Percentiles rank a stretch among this genome's conserved stretches.
These are phyloP conservation scores for Cucurbita moschata DNA, from an alignment of 306 rosid species.

Conservation along the genomic window DNA sequence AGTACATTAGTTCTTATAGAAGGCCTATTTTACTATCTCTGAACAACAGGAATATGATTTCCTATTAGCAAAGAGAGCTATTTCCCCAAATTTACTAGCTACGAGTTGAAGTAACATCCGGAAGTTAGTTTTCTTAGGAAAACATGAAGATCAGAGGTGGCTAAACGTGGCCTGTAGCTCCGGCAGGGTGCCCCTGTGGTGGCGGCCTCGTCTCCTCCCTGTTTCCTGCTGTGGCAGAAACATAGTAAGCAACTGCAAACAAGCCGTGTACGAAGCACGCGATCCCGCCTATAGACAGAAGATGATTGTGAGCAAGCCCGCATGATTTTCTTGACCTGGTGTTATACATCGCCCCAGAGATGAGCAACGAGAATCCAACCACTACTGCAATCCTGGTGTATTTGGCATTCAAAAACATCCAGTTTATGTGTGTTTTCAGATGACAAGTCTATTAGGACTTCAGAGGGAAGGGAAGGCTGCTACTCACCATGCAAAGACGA, in stretches of 20 bases:
- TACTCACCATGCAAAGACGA: slow-evolving; percentile 48
- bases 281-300: slow-evolving; percentile 62
- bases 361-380: slow-evolving; percentile 35
- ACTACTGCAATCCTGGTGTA: slow-evolving; percentile 38
- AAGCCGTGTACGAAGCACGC: slow-evolving; percentile 65
- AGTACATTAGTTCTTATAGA: background rate
- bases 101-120: background rate
- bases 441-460: background rate
- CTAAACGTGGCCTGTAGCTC: background rate
- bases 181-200: background rate
- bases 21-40: background rate
- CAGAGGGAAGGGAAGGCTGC: background rate
- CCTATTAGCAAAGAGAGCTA: background rate
- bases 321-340: slow-evolving; percentile 52
- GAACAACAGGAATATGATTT: background rate
- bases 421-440: background rate
- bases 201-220: slow-evolving; percentile 19
- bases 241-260: slow-evolving; percentile 34
- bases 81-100: background rate
- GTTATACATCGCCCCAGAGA: slow-evolving; percentile 45
- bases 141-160: background rate
- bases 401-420: background rate
- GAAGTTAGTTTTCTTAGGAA: background rate
- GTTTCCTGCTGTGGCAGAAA: slow-evolving; percentile 29
- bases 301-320: slow-evolving; percentile 36